A percentile compares a stretch with the other conserved stretches of the same genome.
phyloP scores from a whole-genome alignment of 345 rosid genomes.

The Capsella bursapastoris region DNA sequence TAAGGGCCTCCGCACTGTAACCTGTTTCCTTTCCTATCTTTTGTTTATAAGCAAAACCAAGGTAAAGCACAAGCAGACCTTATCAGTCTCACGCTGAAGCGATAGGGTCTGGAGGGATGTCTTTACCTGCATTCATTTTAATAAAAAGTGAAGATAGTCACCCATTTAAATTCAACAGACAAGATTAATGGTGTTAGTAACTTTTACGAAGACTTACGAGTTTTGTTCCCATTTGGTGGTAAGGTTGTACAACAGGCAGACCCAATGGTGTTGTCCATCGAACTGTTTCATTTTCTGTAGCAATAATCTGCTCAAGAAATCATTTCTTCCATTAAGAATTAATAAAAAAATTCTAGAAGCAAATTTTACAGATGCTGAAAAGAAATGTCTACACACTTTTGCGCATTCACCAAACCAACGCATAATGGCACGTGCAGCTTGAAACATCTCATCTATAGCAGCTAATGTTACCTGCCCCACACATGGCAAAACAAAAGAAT shows the following conservation, averaged over 20 bases:
- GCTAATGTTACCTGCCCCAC: constrained; percentile 72
- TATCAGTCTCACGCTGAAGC: constrained; percentile 82
- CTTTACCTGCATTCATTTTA: constrained; percentile 65
- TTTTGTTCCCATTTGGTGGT: constrained; percentile 72
- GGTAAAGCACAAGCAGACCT: constrained; percentile 52
- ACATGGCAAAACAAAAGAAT: constrained; percentile 33
- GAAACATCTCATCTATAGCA: constrained; percentile 94
- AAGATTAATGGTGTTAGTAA: neutral
- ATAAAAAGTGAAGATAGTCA: constrained; percentile 20
- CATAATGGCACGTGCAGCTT: constrained; percentile 95
- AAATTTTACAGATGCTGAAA: constrained; percentile 6
- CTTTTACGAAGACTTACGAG: constrained; percentile 56
- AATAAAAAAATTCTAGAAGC: neutral
- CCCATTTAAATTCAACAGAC: constrained; percentile 5
- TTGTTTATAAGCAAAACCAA: constrained; percentile 31
- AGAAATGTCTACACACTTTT: constrained; percentile 55
- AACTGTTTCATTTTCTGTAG: constrained; percentile 88
- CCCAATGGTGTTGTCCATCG: constrained; percentile 96
- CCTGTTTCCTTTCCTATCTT: constrained; percentile 6
- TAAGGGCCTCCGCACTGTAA: constrained; percentile 4
- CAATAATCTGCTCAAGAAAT: constrained; percentile 61
- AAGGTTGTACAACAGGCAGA: constrained; percentile 99
- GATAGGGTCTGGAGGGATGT: constrained; percentile 94
- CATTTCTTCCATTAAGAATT: neutral
- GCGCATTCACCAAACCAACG: constrained; percentile 98